These are phyloP conservation scores for Actinomortierella ambigua DNA, from an alignment of 371 early-diverging fungal genomes.

Conservation along the genomic window DNA sequence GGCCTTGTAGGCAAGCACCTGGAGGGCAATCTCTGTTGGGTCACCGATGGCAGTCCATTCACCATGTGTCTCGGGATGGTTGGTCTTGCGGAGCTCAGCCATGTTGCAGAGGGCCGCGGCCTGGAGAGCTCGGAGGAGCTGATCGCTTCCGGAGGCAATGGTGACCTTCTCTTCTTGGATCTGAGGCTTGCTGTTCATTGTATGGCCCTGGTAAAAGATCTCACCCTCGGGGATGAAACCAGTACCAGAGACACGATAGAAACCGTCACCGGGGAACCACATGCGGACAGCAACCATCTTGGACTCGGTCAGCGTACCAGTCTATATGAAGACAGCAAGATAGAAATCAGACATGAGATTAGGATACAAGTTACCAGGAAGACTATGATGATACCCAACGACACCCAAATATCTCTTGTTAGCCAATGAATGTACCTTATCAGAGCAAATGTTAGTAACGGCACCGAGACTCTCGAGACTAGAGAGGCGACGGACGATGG, in stretches of 20 bases:
- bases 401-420: too few species aligned
- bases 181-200: not conserved
- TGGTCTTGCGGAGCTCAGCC: conserved; percentile 54
- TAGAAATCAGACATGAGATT: too few species aligned
- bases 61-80: conserved; percentile 56
- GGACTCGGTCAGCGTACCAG: conserved; percentile 61
- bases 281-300: conserved; percentile 77
- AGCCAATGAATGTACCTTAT: conserved; percentile 61
- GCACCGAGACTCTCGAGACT: conserved; percentile 91
- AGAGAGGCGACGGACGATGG: conserved; percentile 87
- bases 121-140: conserved; percentile 24
- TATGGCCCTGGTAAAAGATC: conserved; percentile 46
- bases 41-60: conserved; percentile 80
- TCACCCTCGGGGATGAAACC: conserved; percentile 72
- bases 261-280: conserved; percentile 70
- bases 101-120: conserved; percentile 75
- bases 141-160: conserved; percentile 1
- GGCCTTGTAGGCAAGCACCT: conserved; percentile 74
- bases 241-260: conserved; percentile 61
- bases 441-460: conserved; percentile 92
- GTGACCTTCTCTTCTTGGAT: not conserved
- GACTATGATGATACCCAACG: too few species aligned
- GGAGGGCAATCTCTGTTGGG: conserved; percentile 82
- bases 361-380: too few species aligned
- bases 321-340: too few species aligned